Percentiles rank a stretch among this genome's conserved stretches.
Conservation (phyloP, 2,329 filamentous ascomycete species). For the Dryadomyces quercus-mongolicae region DNA sequence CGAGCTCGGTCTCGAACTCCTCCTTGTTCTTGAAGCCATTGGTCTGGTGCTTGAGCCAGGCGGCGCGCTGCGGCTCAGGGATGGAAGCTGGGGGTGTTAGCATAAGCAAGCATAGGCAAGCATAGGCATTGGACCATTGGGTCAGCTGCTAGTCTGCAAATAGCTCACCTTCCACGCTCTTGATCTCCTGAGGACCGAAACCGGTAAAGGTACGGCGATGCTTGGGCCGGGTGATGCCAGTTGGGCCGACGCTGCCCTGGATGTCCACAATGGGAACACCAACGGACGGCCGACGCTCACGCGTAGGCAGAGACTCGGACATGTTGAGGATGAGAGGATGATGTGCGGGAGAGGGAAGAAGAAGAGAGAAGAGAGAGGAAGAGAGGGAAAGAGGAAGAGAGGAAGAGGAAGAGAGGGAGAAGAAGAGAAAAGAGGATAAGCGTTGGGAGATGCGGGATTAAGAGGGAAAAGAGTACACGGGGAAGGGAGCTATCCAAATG, state of each 20-base stretch:
- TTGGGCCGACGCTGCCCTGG: slow-evolving; percentile 72
- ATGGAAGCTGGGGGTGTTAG: slow-evolving; percentile 46
- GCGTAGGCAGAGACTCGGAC: slow-evolving; percentile 29
- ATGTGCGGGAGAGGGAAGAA: neutral
- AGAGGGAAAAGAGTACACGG: neutral
- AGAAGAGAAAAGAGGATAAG: neutral
- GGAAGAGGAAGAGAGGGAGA: neutral
- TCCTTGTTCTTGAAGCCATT: slow-evolving; percentile 66
- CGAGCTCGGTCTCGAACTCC: slow-evolving; percentile 75
- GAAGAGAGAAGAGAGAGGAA: neutral
- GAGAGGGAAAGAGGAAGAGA: neutral
- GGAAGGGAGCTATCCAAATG: neutral
- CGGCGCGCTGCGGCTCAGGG: slow-evolving; percentile 75
- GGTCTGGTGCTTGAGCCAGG: slow-evolving; percentile 55
- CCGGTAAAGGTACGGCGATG: slow-evolving; percentile 96
- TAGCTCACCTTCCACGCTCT: slow-evolving; percentile 68
- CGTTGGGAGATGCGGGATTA: neutral
- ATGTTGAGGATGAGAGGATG: neutral
- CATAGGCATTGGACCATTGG: too few species aligned
- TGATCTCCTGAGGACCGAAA: slow-evolving; percentile 83
- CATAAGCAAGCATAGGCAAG: too few species aligned
- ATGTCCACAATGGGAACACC: slow-evolving; percentile 79
- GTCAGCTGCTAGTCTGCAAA: neutral
- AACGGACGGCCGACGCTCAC: slow-evolving; percentile 71
- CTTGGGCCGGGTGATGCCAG: slow-evolving; percentile 77